phyloP scores from a whole-genome alignment of 2,329 filamentous ascomycete genomes.

The Fusarium heterosporum region DNA sequence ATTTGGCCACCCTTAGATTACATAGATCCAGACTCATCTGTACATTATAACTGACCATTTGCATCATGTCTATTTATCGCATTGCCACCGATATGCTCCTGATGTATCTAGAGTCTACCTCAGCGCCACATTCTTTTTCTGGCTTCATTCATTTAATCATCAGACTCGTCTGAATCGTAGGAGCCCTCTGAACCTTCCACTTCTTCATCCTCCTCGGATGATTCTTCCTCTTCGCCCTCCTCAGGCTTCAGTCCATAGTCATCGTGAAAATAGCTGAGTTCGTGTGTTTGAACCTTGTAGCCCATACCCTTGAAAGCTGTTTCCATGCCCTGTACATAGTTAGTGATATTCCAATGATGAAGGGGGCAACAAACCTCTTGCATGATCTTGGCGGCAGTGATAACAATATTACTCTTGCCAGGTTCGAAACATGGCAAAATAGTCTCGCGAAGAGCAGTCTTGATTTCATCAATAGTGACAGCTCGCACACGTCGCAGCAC shows the following conservation, averaged over 20 bases:
- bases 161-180: slow-evolving; percentile 47
- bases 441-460: slow-evolving; percentile 76
- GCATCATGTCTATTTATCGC: slow-evolving; percentile 27
- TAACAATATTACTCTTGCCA: slow-evolving; percentile 82
- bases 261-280: slow-evolving; percentile 85
- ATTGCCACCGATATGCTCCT: slow-evolving; percentile 40
- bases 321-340: slow-evolving; percentile 71
- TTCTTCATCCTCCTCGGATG: slow-evolving; percentile 60
- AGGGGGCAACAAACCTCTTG: slow-evolving; percentile 73
- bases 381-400: slow-evolving; percentile 89
- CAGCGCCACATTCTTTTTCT: slow-evolving; percentile 12
- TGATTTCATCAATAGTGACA: slow-evolving; percentile 82
- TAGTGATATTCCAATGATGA: background rate
- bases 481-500: slow-evolving; percentile 81
- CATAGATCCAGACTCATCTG: slow-evolving; percentile 35
- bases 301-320: slow-evolving; percentile 79
- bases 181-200: slow-evolving; percentile 48
- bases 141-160: slow-evolving; percentile 39
- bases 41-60: slow-evolving; percentile 39
- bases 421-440: slow-evolving; percentile 85
- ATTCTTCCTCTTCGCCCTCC: slow-evolving; percentile 66
- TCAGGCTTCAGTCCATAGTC: slow-evolving; percentile 84
- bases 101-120: slow-evolving; percentile 28
- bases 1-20: slow-evolving; percentile 8
- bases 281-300: slow-evolving; percentile 80